These are phyloP conservation scores for Lenwebbia sp. DNA, from an alignment of 345 rosid species.

Conservation along the genomic window DNA sequence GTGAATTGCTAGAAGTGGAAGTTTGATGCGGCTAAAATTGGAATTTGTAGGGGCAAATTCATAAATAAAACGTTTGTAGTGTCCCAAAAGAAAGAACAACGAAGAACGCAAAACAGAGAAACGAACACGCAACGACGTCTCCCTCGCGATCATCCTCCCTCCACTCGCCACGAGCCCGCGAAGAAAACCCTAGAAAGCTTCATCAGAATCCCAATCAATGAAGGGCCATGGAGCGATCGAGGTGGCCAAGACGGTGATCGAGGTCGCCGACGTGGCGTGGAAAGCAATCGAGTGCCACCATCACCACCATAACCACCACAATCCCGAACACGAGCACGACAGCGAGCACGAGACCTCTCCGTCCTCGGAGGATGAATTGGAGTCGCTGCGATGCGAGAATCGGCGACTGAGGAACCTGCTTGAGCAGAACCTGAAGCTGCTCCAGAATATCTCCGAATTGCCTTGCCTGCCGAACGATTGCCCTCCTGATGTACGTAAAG, in stretches of 20 bases:
- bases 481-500: slow-evolving; percentile 68
- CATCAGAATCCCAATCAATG: not conserved
- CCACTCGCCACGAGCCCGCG: not conserved
- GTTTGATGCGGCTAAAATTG: not conserved
- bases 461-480: slow-evolving; percentile 49
- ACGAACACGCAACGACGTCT: not conserved
- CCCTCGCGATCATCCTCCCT: not conserved
- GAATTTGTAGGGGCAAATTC: not conserved
- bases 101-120: not conserved
- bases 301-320: slow-evolving; percentile 32
- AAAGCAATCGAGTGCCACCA: slow-evolving; percentile 58
- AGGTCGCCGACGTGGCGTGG: slow-evolving; percentile 97
- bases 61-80: not conserved
- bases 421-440: slow-evolving; percentile 63
- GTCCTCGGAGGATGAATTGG: slow-evolving; percentile 34
- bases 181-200: not conserved
- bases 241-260: slow-evolving; percentile 86
- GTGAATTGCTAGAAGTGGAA: not conserved
- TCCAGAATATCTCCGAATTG: slow-evolving; percentile 55
- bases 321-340: slow-evolving; percentile 1
- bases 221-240: slow-evolving; percentile 36
- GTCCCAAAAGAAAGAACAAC: not conserved
- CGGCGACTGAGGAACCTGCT: slow-evolving; percentile 50
- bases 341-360: slow-evolving; percentile 3
- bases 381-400: slow-evolving; percentile 50